phyloP scores from a whole-genome alignment of 495 filamentous ascomycete genomes.

The Penicillium ochrochloron region DNA sequence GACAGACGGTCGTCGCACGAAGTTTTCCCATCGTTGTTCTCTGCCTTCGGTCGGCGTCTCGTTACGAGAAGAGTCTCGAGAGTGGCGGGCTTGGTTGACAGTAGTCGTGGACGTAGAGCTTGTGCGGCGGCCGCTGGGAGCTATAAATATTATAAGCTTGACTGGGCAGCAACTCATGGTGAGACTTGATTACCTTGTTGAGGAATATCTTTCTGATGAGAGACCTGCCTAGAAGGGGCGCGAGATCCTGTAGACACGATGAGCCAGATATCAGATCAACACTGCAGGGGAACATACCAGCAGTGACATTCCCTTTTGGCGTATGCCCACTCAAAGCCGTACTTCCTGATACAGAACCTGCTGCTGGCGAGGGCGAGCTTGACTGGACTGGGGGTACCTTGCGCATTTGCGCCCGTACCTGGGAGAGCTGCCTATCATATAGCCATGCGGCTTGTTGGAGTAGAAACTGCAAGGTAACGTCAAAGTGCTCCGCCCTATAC shows the following conservation, averaged over 20 bases:
- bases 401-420: slow-evolving; percentile 88
- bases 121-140: slow-evolving; percentile 44
- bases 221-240: slow-evolving; percentile 63
- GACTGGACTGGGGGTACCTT: slow-evolving; percentile 63
- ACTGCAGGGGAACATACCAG: slow-evolving; percentile 44
- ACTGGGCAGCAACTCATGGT: not conserved
- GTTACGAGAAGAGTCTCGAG: slow-evolving; percentile 46
- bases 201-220: slow-evolving; percentile 64
- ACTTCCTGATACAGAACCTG: slow-evolving; percentile 55
- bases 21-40: slow-evolving; percentile 46
- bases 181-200: slow-evolving; percentile 43
- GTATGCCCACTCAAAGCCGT: slow-evolving; percentile 57
- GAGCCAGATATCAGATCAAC: not conserved
- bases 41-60: slow-evolving; percentile 50
- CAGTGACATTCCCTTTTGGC: slow-evolving; percentile 62
- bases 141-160: slow-evolving; percentile 23
- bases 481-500: slow-evolving; percentile 61
- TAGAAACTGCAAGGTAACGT: slow-evolving; percentile 84
- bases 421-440: slow-evolving; percentile 85
- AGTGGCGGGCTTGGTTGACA: slow-evolving; percentile 42
- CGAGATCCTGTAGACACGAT: slow-evolving; percentile 48
- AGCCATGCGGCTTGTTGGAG: slow-evolving; percentile 95
- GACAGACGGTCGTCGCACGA: slow-evolving; percentile 33
- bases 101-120: slow-evolving; percentile 62
- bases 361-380: slow-evolving; percentile 50